Evolutionary conservation across 805 yeast species (phyloP).

Genomic region (Sugiyamaella chiloensis): DNA sequence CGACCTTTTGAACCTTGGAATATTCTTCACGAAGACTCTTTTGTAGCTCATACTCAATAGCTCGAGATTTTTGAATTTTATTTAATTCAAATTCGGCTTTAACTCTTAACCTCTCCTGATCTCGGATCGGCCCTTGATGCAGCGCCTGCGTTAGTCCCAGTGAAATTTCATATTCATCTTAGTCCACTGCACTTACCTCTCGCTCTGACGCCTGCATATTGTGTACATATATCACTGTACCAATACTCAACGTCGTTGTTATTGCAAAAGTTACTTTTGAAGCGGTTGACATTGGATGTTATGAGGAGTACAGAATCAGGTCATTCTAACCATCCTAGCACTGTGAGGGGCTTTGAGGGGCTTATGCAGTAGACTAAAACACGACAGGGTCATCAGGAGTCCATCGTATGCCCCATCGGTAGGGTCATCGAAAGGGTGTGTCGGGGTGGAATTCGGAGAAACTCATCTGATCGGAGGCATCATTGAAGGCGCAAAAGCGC

Average conservation of each 20-base stretch:
- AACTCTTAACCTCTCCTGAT: constrained; percentile 25
- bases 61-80: constrained; percentile 19
- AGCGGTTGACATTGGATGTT: constrained; percentile 87
- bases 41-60: constrained; percentile 26
- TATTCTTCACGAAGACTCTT: constrained; percentile 23
- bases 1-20: constrained; percentile 23
- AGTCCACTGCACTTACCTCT: constrained; percentile 37
- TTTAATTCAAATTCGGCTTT: constrained; percentile 22
- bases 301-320: no score
- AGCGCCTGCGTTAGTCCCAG: constrained; percentile 18
- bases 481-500: no score
- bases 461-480: no score
- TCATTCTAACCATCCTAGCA: no score
- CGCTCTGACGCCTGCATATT: constrained; percentile 66
- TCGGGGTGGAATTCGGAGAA: no score
- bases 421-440: no score
- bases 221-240: constrained; percentile 66
- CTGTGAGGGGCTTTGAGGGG: no score
- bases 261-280: constrained; percentile 70
- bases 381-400: no score
- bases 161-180: background rate
- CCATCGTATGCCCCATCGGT: no score
- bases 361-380: no score
- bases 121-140: constrained; percentile 26
- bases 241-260: constrained; percentile 52